Evolutionary conservation across 1,139 yeast genomes (phyloP).

Genomic region (Groenewaldozyma sp.): DNA sequence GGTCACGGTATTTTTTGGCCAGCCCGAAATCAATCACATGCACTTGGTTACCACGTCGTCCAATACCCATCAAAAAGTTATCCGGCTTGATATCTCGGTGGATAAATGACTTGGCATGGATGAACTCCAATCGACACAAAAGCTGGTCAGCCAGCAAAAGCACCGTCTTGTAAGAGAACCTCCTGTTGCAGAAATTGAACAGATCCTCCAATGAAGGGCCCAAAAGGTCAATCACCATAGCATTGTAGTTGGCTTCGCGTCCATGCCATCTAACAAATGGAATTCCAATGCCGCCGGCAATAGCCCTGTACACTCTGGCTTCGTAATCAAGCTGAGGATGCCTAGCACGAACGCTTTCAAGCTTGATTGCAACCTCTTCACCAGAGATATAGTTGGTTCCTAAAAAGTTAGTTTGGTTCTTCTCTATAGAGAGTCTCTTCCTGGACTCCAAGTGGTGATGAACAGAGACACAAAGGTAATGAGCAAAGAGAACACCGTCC

Average conservation of each 20-base stretch:
- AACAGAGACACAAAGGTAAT: no score
- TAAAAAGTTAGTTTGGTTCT: no score
- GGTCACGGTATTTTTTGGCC: conserved; percentile 93
- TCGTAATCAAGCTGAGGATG: conserved; percentile 97
- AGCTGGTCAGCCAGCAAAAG: conserved; percentile 88
- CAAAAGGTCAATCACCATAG: conserved; percentile 89
- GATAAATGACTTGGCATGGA: conserved; percentile 91
- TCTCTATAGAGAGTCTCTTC: no score
- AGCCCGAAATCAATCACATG: conserved; percentile 95
- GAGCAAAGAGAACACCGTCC: no score
- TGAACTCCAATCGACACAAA: conserved; percentile 87
- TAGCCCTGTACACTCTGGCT: conserved; percentile 87
- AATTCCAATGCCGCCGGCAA: conserved; percentile 95
- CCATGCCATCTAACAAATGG: conserved; percentile 98
- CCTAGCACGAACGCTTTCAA: conserved; percentile 82
- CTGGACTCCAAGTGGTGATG: no score
- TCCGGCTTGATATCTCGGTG: conserved; percentile 90
- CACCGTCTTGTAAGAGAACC: conserved; percentile 89
- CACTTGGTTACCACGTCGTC: conserved; percentile 89
- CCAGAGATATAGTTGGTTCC: conserved; percentile 87
- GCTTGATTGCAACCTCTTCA: conserved; percentile 93
- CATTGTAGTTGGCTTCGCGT: conserved; percentile 91
- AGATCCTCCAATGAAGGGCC: conserved; percentile 95
- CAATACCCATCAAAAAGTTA: conserved; percentile 94
- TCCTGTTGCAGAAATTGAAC: conserved; percentile 90